Evolutionary conservation across 306 rosid genomes (phyloP), one percentile per base, ranked within the genome.

Genomic region (Vigna hirtella): DNA sequence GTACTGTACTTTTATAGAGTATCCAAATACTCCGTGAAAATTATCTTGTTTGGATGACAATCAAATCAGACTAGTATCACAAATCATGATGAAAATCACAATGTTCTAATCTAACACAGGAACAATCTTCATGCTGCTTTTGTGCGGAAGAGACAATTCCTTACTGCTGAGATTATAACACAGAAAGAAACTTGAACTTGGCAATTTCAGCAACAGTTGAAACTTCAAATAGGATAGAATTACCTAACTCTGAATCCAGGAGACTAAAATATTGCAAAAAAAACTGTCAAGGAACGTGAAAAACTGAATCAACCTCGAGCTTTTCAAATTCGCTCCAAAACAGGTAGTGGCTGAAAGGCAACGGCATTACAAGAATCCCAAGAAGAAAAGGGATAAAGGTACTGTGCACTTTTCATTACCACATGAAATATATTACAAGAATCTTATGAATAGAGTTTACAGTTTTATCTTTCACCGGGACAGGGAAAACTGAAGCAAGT

Each of bases 311-410:
- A 49, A 51, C 51, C 77, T 68, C 28, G 36, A 49, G 3, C 20
- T 49, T 53, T 62, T 77, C 66, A 61, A 59, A 62, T 59, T 9
- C 62, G 65, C 66, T 68, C 56, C 66, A 75, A 65, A 58, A 20
- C n/a, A 55, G n/a, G 43, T 32, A 77, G 70, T 52, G 82, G 82
- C 70, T 63, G 63, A 30, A 77, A 70, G 45, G 70, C 48, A 82
- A 76, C 36, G 55, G 55, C 57, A 32, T 32, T 32, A 82, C 70
- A 82, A 70, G 65, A 76, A 82, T 77, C 74, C 77, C 86, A 74
- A 18, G 72, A 70, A 52, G 36, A 85, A 74, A 28, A 10, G 59
- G 78, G 63, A 53, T 30, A 69, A 42, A 22, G 18, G 73, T 64
- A 64, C 52, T 30, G 12, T 76, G 65, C 62, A 72, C 55, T 77